These are phyloP conservation scores for Gentiana dahurica DNA, from an alignment of 257 asterid genomes.

Conservation along the genomic window DNA sequence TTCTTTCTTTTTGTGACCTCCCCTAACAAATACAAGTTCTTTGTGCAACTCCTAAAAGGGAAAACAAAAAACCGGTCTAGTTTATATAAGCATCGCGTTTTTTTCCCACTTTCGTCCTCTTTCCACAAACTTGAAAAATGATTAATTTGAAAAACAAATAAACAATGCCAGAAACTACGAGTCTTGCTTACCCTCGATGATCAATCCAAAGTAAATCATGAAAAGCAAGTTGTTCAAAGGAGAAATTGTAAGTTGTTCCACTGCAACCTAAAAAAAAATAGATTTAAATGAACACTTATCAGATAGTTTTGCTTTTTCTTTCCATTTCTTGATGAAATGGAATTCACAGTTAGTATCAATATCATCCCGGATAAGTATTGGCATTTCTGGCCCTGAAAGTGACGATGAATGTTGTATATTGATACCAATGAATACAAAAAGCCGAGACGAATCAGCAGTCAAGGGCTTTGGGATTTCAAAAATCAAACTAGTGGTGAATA, in stretches of 20 bases:
- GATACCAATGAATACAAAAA: background rate
- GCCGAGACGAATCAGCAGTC: background rate
- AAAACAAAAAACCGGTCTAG: no score
- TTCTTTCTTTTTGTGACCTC: no score
- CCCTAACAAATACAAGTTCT: no score
- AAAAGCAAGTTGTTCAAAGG: conserved; percentile 93
- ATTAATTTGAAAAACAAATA: no score
- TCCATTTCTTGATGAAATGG: no score
- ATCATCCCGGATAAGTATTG: background rate
- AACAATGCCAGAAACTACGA: no score
- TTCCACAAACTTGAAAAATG: no score
- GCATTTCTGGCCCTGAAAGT: no score
- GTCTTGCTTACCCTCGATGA: conserved; percentile 64
- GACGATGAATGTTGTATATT: background rate
- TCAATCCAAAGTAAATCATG: conserved; percentile 86
- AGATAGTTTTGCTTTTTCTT: no score
- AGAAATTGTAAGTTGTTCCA: conserved; percentile 80
- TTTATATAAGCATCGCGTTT: no score
- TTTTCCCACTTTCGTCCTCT: no score
- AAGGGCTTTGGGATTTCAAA: background rate
- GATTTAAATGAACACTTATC: background rate
- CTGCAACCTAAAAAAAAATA: conserved; percentile 57
- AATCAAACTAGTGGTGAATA: background rate
- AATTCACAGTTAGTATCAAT: background rate
- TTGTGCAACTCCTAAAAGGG: no score